phyloP scores from a whole-genome alignment of 495 filamentous ascomycete species.

The Xylona heveae region DNA sequence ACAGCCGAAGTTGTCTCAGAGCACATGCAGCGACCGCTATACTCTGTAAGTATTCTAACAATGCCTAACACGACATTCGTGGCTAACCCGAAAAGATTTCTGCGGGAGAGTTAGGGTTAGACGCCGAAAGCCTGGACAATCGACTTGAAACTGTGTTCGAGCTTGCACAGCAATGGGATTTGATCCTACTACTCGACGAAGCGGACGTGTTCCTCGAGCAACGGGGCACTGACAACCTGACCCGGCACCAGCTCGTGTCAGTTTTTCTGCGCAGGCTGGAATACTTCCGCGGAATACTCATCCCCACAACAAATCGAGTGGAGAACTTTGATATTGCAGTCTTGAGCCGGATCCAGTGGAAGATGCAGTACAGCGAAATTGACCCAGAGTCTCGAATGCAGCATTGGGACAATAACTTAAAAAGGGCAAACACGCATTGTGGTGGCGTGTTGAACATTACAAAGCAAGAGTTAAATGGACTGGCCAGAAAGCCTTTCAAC shows the following conservation, averaged over 20 bases:
- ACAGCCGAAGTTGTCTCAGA: constrained; percentile 79
- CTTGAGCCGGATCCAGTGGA: constrained; percentile 47
- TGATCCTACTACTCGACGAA: constrained; percentile 26
- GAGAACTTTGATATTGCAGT: constrained; percentile 53
- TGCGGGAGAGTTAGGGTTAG: constrained; percentile 68
- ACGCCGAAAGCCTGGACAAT: constrained; percentile 53
- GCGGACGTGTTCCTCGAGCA: constrained; percentile 25
- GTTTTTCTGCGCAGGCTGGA: constrained; percentile 28
- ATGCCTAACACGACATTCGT: too few relatives aligned
- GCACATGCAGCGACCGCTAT: constrained; percentile 60
- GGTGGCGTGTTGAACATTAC: too few relatives aligned
- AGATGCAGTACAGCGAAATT: constrained; percentile 66
- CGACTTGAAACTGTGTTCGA: constrained; percentile 72
- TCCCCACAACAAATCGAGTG: constrained; percentile 61
- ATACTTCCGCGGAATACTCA: constrained; percentile 64
- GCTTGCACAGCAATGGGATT: constrained; percentile 74
- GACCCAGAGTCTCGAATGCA: too few relatives aligned
- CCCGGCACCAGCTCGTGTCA: constrained; percentile 22
- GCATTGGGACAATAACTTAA: too few relatives aligned
- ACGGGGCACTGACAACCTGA: constrained; percentile 20
- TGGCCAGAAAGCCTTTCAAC: too few relatives aligned
- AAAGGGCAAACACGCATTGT: too few relatives aligned
- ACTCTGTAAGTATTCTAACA: constrained; percentile 68
- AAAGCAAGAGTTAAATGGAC: too few relatives aligned
- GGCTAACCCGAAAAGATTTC: too few relatives aligned